Conservation (phyloP, 1,284 basidiomycete species). For the Sparassis latifolia region DNA sequence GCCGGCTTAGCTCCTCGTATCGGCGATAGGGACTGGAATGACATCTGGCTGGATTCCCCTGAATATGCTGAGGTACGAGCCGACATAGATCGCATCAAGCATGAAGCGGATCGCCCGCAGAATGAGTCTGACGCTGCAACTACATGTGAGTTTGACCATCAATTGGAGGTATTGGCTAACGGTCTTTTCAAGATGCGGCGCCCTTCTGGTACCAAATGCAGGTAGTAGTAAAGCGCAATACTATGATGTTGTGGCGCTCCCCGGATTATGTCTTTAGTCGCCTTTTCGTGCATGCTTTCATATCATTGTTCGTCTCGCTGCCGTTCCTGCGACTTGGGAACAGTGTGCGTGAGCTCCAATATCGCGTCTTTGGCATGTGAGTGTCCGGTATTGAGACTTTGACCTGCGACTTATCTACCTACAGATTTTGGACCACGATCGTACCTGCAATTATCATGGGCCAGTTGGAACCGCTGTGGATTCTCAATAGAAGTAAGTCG, state of each 20-base stretch:
- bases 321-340: slow-evolving; percentile 78
- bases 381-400: slow-evolving; percentile 16
- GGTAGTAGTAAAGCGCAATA: slow-evolving; percentile 70
- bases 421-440: slow-evolving; percentile 63
- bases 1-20: slow-evolving; percentile 40
- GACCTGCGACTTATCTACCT: slow-evolving; percentile 4
- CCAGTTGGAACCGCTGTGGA: slow-evolving; percentile 84
- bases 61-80: slow-evolving; percentile 26
- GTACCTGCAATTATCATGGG: slow-evolving; percentile 74
- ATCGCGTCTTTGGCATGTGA: slow-evolving; percentile 76
- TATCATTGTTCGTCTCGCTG: slow-evolving; percentile 76
- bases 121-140: slow-evolving; percentile 5
- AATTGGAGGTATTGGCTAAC: not conserved
- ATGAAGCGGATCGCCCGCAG: slow-evolving; percentile 13
- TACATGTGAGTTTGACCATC: slow-evolving; percentile 21
- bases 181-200: slow-evolving; percentile 54
- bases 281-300: slow-evolving; percentile 70
- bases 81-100: slow-evolving; percentile 32
- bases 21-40: slow-evolving; percentile 56
- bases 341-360: slow-evolving; percentile 72
- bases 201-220: slow-evolving; percentile 76
- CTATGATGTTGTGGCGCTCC: slow-evolving; percentile 75
- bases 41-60: slow-evolving; percentile 53
- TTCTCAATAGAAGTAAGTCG: slow-evolving; percentile 62
- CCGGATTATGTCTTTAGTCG: slow-evolving; percentile 82